Evolutionary conservation across 257 asterid species (phyloP), one percentile per base, ranked within the genome.

Genomic region (Salvia rosmarinus): DNA sequence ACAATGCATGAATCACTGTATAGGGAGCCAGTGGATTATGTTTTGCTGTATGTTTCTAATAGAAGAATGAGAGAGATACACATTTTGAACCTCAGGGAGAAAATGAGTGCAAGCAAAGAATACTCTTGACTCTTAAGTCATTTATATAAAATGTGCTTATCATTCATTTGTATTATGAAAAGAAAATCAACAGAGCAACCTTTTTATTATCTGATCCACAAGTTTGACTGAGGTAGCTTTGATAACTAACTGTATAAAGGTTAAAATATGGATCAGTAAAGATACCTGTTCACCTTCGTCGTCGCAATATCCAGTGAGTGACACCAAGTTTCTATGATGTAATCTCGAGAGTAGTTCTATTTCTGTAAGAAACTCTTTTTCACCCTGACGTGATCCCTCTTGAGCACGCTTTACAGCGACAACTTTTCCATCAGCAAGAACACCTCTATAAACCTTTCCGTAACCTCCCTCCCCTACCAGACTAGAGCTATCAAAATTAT

Each of bases 271-370:
- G 52, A 62, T 37, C 17, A 64, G 51, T 42, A 52, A 6, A 17
- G 35, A 56, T 85, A 92, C 98, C 97, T 93, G 97, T 84, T 90
- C 98, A 37, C 85, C 94, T 77, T 90, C 90, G 78, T 93, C 97
- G 40, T 89, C 98, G 64, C 90, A 93, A 71, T 87, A 93, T 64
- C 97, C 98, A 66, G 88, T 21, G 83, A 93, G 85, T 5, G 97
- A 83, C 61, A 93, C 90, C 66, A 90, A 84, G 85, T 93, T 93
- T 61, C 96, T 77, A 21, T 93, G 98, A 78, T 93, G 98, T 75
- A 93, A 44, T 85, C 98, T 87, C 4, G 98, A 92, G 65, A 92
- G 77, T 28, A 90, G 79, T 78, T 93, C 87, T 68, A 93, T 90
- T 78, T 93, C 98, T 2, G 96, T 92, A 59, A 92, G 96, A 70